Evolutionary conservation across 106 monocot genomes (phyloP).

Genomic region (Acorus calamus): DNA sequence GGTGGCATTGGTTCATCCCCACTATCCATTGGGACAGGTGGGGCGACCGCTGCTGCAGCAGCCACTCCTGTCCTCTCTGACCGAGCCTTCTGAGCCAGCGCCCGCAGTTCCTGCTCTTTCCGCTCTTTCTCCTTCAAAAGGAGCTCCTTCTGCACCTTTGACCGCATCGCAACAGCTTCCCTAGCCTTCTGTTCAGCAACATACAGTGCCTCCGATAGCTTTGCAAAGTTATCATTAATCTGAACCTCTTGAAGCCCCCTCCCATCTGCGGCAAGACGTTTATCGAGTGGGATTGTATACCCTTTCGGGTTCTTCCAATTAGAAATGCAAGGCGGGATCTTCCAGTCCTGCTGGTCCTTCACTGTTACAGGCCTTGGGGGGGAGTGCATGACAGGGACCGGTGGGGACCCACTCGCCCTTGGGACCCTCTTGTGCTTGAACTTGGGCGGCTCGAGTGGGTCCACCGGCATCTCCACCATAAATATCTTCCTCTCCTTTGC

Average conservation of each 20-base stretch:
- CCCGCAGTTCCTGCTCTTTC: constrained; percentile 87
- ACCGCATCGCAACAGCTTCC: constrained; percentile 87
- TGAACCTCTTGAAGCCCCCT: constrained; percentile 94
- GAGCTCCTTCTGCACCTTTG: constrained; percentile 88
- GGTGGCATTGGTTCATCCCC: constrained; percentile 21
- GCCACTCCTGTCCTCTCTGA: constrained; percentile 78
- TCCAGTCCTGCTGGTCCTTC: constrained; percentile 96
- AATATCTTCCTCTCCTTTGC: constrained; percentile 85
- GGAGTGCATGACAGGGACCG: constrained; percentile 93
- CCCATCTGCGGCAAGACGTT: constrained; percentile 87
- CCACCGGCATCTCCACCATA: constrained; percentile 89
- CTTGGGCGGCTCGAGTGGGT: constrained; percentile 94
- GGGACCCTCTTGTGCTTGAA: constrained; percentile 98
- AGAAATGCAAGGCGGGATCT: constrained; percentile 98
- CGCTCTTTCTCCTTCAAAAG: constrained; percentile 88
- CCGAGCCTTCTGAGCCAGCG: constrained; percentile 76
- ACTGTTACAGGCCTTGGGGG: constrained; percentile 93
- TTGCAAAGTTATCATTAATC: constrained; percentile 95
- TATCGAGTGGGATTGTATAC: constrained; percentile 92
- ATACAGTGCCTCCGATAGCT: constrained; percentile 79
- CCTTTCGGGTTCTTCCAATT: constrained; percentile 99
- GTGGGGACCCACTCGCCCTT: constrained; percentile 78
- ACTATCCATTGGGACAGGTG: constrained; percentile 23
- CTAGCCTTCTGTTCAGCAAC: constrained; percentile 94
- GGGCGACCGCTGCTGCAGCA: constrained; percentile 32